A percentile compares a stretch with the other conserved stretches of the same genome.
These are phyloP conservation scores for Euclidium syriacum DNA, from an alignment of 345 rosid genomes.

Conservation along the genomic window DNA sequence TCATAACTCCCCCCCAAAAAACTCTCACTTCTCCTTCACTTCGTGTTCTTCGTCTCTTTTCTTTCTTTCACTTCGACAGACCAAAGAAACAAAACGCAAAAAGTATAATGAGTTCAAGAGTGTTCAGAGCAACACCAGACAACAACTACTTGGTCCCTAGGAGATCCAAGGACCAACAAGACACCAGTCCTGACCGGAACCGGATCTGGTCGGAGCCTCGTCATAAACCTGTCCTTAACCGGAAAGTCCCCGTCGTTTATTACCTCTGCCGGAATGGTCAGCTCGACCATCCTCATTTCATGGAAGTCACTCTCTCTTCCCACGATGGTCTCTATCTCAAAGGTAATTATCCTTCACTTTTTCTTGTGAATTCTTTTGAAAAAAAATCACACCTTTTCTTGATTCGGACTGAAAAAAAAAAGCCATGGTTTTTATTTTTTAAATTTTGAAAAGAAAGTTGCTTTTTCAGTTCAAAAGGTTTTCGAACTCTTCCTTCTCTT, in stretches of 20 bases:
- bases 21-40: not conserved
- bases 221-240: conserved; percentile 29
- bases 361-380: not conserved
- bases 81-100: conserved; percentile 19
- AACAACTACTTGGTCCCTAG: conserved; percentile 35
- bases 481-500: conserved; percentile 9
- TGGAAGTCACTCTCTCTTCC: conserved; percentile 81
- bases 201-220: conserved; percentile 53
- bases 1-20: not conserved
- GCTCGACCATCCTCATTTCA: conserved; percentile 97
- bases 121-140: conserved; percentile 31
- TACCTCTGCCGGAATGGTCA: conserved; percentile 83
- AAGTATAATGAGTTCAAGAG: conserved; percentile 48
- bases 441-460: conserved; percentile 9
- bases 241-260: conserved; percentile 74
- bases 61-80: not conserved
- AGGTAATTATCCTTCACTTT: conserved; percentile 34
- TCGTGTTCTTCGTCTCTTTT: conserved; percentile 14
- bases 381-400: not conserved
- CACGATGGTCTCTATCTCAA: conserved; percentile 68
- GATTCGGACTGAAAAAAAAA: not conserved
- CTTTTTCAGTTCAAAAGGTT: conserved; percentile 23
- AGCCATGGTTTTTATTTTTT: not conserved
- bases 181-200: conserved; percentile 66
- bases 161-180: conserved; percentile 39